These are phyloP conservation scores for Cystoderma amianthinum DNA, from an alignment of 768 basidiomycete genomes.

Conservation along the genomic window DNA sequence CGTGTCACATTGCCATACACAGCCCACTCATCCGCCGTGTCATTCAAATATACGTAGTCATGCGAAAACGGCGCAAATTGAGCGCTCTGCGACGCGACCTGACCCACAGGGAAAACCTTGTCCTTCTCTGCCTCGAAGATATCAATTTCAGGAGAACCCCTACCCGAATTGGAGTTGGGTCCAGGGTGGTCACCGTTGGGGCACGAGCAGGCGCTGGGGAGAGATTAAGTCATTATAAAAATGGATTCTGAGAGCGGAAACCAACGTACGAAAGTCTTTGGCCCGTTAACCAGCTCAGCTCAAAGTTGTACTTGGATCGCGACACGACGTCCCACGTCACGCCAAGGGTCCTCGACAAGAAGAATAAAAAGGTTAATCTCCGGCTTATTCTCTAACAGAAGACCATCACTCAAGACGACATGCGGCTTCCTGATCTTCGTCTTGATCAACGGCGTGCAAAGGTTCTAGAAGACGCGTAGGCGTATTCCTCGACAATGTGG, in stretches of 20 bases:
- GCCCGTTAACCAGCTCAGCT: constrained; percentile 71
- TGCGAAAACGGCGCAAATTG: neutral
- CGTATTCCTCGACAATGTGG: too few relatives aligned
- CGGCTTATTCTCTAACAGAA: too few relatives aligned
- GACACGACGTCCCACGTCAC: too few relatives aligned
- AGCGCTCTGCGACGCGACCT: constrained; percentile 31
- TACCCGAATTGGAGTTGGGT: constrained; percentile 43
- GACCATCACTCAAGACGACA: too few relatives aligned
- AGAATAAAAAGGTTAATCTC: too few relatives aligned
- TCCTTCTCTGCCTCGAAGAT: constrained; percentile 31
- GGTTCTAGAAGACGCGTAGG: too few relatives aligned
- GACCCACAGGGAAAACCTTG: constrained; percentile 12
- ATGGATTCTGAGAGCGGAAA: neutral
- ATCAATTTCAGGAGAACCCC: constrained; percentile 80
- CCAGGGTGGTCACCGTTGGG: constrained; percentile 54
- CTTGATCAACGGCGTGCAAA: too few relatives aligned
- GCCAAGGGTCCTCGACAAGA: too few relatives aligned
- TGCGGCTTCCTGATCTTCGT: too few relatives aligned
- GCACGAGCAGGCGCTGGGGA: constrained; percentile 25
- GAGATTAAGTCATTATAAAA: constrained; percentile 66
- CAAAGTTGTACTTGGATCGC: constrained; percentile 42
- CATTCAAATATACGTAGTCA: constrained; percentile 22
- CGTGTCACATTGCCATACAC: constrained; percentile 21
- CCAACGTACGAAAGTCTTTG: constrained; percentile 57
- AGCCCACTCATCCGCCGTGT: constrained; percentile 21